Base-by-base conservation (phyloP, 1,284 basidiomycete genomes). In the Mycena sp. region DNA sequence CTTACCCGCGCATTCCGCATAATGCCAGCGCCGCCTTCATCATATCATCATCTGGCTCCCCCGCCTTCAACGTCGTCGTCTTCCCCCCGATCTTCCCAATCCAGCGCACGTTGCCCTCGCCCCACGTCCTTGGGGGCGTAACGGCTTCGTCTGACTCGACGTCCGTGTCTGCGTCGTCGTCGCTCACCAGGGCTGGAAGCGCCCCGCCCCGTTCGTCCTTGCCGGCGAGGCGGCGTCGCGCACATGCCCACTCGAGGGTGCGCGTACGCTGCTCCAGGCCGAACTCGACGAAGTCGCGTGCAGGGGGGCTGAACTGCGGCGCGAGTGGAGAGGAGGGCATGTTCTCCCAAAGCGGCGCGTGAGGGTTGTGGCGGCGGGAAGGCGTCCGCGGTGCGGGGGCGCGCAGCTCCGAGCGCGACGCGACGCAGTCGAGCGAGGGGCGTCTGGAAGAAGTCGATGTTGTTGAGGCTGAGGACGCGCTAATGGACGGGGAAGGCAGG, bases 201-300 rank as follows among this genome's bases (percentile, higher is more conserved):
- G 37, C 37, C 28, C 25, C 7, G 17, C 59, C 38, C 21, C 53
- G 53, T 16, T 58, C 63, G 10, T 26, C 62, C 56, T 62, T 63
- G 10, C 46, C 53, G 21, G 41, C 48, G 10, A 69, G 54, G 5
- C 67, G 61, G 1, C 52, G 52, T 11, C 64, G 67, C 30, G 87
- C 90, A 73, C 90, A 91, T 4, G 90, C 90, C 86, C 88, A 92
- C 72, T 91, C 90, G 25, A 91, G 81, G 35, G 87, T 89, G 37
- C 82, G 78, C 60, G 80, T 75, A 65, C 79, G 73, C 58, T 75
- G 74, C 56, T 74, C 76, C 67, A 78, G 83, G 53, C 79, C 80
- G 62, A 86, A 88, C 44, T 86, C 85, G 67, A 89, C 75, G 49
- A 84, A 80, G 35, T 83, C 83, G 43, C 78, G 73, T 9, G 80